These are phyloP conservation scores for Prunus yedoensis DNA, from an alignment of 331 rosid species.

Conservation along the genomic window DNA sequence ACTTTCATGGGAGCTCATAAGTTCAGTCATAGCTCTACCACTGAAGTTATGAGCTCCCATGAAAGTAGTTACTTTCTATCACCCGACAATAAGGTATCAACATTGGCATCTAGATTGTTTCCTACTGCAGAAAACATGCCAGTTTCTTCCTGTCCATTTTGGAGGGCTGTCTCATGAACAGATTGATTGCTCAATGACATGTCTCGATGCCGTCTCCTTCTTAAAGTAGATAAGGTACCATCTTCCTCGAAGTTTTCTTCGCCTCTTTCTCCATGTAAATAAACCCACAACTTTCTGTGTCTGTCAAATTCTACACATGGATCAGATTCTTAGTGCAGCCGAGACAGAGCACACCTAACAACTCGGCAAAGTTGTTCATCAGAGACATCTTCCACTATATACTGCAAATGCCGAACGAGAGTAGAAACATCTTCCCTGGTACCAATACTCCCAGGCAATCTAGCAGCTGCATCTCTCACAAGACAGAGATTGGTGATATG, in stretches of 20 bases:
- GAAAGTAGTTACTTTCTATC: neutral
- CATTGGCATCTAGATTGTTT: neutral
- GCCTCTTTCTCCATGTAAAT: slow-evolving; percentile 14
- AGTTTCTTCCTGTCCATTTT: neutral
- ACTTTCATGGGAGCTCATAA: no score
- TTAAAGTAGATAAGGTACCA: neutral
- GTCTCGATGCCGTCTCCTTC: neutral
- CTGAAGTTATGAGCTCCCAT: no score
- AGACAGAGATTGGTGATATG: neutral
- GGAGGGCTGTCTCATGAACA: neutral
- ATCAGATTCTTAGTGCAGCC: slow-evolving; percentile 19
- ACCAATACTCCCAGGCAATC: slow-evolving; percentile 24
- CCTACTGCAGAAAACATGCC: neutral
- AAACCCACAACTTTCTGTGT: slow-evolving; percentile 12
- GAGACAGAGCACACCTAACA: neutral
- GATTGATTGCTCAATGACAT: neutral
- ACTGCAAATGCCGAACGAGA: slow-evolving; percentile 9
- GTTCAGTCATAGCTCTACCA: no score
- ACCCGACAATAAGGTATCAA: neutral
- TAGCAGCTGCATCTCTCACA: slow-evolving; percentile 21
- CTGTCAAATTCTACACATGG: slow-evolving; percentile 3
- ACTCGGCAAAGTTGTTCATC: neutral
- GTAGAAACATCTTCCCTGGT: slow-evolving; percentile 15
- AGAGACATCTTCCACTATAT: neutral
- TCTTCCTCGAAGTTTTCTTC: slow-evolving; percentile 8